A percentile compares a stretch with the other conserved stretches of the same genome.
phyloP scores from a whole-genome alignment of 129 eudicot genomes.

The Artemisia argyi region DNA sequence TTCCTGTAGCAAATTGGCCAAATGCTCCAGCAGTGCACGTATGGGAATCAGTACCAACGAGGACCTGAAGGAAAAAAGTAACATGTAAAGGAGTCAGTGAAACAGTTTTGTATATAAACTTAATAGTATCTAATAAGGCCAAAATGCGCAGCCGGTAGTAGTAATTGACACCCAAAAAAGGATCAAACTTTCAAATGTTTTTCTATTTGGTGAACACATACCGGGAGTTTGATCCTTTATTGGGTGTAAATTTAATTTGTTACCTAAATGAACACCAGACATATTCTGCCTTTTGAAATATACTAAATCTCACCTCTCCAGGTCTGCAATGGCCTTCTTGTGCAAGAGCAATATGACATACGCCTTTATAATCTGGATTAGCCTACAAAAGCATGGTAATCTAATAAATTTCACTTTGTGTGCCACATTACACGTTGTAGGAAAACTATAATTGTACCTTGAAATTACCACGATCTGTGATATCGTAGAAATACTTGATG shows the following conservation, averaged over 20 bases:
- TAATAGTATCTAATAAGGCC: not conserved
- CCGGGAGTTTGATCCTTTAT: too few relatives aligned
- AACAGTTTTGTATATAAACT: not conserved
- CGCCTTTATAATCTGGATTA: conserved; percentile 83
- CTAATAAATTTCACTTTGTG: too few relatives aligned
- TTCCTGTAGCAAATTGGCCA: conserved; percentile 78
- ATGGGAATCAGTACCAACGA: conserved; percentile 78
- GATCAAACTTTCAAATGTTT: too few relatives aligned
- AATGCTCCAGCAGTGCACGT: conserved; percentile 85
- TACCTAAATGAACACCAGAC: too few relatives aligned
- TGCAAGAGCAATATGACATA: conserved; percentile 83
- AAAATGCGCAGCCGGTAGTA: not conserved
- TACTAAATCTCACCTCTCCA: conserved; percentile 65
- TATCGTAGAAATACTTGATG: conserved; percentile 88
- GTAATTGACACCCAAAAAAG: too few relatives aligned
- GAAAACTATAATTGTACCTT: conserved; percentile 36
- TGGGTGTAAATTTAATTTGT: too few relatives aligned
- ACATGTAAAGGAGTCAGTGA: not conserved
- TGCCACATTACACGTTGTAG: too few relatives aligned
- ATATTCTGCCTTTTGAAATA: not conserved
- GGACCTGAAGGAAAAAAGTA: conserved; percentile 39
- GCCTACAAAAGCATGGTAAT: conserved; percentile 30
- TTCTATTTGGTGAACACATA: too few relatives aligned
- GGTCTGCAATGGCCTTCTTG: conserved; percentile 94
- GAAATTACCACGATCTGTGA: conserved; percentile 82